Evolutionary conservation across 2,329 filamentous ascomycete genomes (phyloP).

Genomic region (Zopfia rhizophila): DNA sequence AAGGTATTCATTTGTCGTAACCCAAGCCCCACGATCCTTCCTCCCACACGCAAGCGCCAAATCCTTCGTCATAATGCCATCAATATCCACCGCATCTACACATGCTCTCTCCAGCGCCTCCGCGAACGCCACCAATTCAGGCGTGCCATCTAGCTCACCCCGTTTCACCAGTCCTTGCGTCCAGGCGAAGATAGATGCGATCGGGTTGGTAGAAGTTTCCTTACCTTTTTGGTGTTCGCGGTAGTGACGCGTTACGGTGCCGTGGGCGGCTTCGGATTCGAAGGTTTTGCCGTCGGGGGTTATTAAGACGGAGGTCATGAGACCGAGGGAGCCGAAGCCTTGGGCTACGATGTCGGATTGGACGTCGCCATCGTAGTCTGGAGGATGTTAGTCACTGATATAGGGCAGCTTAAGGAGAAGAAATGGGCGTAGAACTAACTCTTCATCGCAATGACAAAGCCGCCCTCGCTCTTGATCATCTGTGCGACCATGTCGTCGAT

Average conservation of each 20-base stretch:
- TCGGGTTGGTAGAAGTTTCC: conserved; percentile 98
- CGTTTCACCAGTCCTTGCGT: conserved; percentile 93
- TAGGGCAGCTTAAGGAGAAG: not conserved
- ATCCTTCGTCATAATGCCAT: conserved; percentile 99
- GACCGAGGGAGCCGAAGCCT: conserved; percentile 95
- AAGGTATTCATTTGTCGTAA: conserved; percentile 90
- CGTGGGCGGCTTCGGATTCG: conserved; percentile 97
- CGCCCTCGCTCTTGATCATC: conserved; percentile 99
- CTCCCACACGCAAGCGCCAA: conserved; percentile 94
- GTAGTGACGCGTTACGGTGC: conserved; percentile 98
- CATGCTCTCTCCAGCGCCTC: conserved; percentile 93
- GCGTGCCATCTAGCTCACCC: conserved; percentile 91
- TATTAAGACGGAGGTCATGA: conserved; percentile 98
- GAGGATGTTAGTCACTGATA: conserved; percentile 30
- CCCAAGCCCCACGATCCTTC: conserved; percentile 84
- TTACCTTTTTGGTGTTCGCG: conserved; percentile 98
- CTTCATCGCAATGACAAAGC: conserved; percentile 98
- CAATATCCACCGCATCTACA: conserved; percentile 90
- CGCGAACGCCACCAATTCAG: conserved; percentile 89
- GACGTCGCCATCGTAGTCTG: conserved; percentile 98
- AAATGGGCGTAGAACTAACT: conserved; percentile 67
- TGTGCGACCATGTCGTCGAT: conserved; percentile 99
- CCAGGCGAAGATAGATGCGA: conserved; percentile 99
- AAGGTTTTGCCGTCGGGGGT: conserved; percentile 97
- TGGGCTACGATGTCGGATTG: conserved; percentile 99